phyloP scores from a whole-genome alignment of 768 basidiomycete species.

The Butyriboletus loyo region DNA sequence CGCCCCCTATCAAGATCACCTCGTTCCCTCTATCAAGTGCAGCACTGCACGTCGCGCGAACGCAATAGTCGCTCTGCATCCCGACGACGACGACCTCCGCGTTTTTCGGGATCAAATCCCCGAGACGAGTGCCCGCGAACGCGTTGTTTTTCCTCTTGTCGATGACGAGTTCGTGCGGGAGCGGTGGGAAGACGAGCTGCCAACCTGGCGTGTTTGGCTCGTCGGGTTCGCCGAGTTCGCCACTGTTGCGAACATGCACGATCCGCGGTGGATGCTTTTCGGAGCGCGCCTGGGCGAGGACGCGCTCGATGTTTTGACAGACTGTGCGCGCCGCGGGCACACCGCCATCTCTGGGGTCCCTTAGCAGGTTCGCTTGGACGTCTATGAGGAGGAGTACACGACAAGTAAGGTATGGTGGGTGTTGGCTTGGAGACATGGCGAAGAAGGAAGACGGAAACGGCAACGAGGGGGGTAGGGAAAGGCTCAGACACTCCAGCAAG shows the following conservation, averaged over 20 bases:
- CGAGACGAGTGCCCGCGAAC: slow-evolving; percentile 57
- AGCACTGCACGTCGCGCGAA: slow-evolving; percentile 54
- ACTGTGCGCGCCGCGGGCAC: slow-evolving; percentile 46
- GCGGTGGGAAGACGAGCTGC: slow-evolving; percentile 56
- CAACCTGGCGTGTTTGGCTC: slow-evolving; percentile 55
- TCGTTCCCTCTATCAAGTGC: slow-evolving; percentile 63
- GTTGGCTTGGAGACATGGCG: slow-evolving; percentile 23
- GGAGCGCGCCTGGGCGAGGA: slow-evolving; percentile 51
- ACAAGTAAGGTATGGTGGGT: slow-evolving; percentile 15
- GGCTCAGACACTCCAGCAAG: not conserved
- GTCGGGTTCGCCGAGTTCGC: slow-evolving; percentile 60
- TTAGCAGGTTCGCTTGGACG: slow-evolving; percentile 51
- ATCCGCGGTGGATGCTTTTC: slow-evolving; percentile 51
- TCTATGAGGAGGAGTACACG: slow-evolving; percentile 61
- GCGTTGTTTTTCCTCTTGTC: slow-evolving; percentile 73
- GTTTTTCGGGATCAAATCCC: slow-evolving; percentile 44
- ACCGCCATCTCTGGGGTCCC: slow-evolving; percentile 46
- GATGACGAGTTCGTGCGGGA: slow-evolving; percentile 49
- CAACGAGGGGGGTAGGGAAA: not conserved
- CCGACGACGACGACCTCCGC: slow-evolving; percentile 67
- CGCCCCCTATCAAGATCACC: slow-evolving; percentile 59
- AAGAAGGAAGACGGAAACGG: not conserved
- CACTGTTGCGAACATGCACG: slow-evolving; percentile 66
- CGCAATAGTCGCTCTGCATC: slow-evolving; percentile 64
- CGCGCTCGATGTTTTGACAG: slow-evolving; percentile 44